Base-by-base conservation (phyloP, 108 stramenopile species). In the Fragilariopsis cylindrus region DNA sequence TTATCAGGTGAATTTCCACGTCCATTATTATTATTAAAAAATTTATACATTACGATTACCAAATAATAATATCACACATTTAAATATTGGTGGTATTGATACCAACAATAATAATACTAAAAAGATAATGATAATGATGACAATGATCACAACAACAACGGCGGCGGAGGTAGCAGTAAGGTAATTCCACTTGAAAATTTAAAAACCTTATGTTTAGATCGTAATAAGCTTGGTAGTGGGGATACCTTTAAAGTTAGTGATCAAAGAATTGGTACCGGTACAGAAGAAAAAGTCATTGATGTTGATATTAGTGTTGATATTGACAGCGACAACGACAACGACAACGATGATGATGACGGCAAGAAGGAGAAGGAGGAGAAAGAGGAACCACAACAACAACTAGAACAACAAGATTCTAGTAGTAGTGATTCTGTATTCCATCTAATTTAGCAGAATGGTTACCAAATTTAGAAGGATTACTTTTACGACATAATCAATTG, bases 171-270 rank as follows among this genome's bases (percentile, higher is more conserved):
- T 52, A 30, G 15, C 18, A 50, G 48, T 19, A 65, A 68, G 3
- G 75, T 77, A 9, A 44, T 50, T n/a, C 46, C 70, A 7, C 52
- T 76, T 5, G 39, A 53, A 21, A 71, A 79, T 15, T 64, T 90
- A 9, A 53, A 74, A 65, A 55, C 77, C 3, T 50, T 89, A n/a
- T 84, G 83, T 30, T 72, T 90, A 71, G 89, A 90, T 77, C 75
- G 85, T 7, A 90, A 90, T 68, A 3, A 41, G 8, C 39, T 63
- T n/a, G 62, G 19, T 19, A 1, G 50, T 52, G 50, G 50, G 1
- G 2, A 30, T 30, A 30, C 0, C 30, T 30, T 30, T 30, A 30
- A 52, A 13, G 9, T 13, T 13, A 52, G 50, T 13, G 50, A 13
- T 9, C 9, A 52, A 52, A 52, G 50, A 52, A 52, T 13, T 52